Evolutionary conservation across 1,284 basidiomycete genomes (phyloP).

Genomic region (Ceratobasidium sp.): DNA sequence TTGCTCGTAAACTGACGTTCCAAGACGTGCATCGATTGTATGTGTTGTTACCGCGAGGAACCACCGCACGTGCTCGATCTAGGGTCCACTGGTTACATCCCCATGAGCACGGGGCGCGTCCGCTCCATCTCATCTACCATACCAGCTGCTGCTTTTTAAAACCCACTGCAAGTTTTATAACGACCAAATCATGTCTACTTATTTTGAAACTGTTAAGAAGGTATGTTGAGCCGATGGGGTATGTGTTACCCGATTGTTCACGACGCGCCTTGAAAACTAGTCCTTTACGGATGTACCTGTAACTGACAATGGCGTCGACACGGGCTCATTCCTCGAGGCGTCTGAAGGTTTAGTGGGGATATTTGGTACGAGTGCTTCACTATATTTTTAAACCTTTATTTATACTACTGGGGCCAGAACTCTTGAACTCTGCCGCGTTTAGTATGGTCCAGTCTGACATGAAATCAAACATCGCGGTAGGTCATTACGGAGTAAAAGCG

Average conservation of each 20-base stretch:
- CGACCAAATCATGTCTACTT: slow-evolving; percentile 76
- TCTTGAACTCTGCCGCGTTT: slow-evolving; percentile 91
- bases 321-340: slow-evolving; percentile 89
- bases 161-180: slow-evolving; percentile 7
- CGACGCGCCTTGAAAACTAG: slow-evolving; percentile 60
- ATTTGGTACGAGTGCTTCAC: slow-evolving; percentile 72
- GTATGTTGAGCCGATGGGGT: slow-evolving; percentile 61
- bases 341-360: slow-evolving; percentile 89
- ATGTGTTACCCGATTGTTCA: background rate
- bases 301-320: slow-evolving; percentile 90
- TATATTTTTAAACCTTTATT: background rate
- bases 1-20: background rate
- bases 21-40: too few relatives aligned
- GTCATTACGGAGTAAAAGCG: slow-evolving; percentile 51
- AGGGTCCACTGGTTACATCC: slow-evolving; percentile 17
- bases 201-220: slow-evolving; percentile 85
- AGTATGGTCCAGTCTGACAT: slow-evolving; percentile 88
- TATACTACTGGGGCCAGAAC: slow-evolving; percentile 65
- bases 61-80: slow-evolving; percentile 25
- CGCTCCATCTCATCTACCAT: slow-evolving; percentile 22
- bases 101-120: background rate
- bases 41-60: slow-evolving; percentile 5
- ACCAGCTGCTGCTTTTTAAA: background rate
- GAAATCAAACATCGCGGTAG: slow-evolving; percentile 90
- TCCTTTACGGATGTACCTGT: slow-evolving; percentile 92